A percentile compares a stretch with the other conserved stretches of the same genome.
Evolutionary conservation across 73 alveolate species (phyloP).

Genomic region (Uronychia setigera): DNA sequence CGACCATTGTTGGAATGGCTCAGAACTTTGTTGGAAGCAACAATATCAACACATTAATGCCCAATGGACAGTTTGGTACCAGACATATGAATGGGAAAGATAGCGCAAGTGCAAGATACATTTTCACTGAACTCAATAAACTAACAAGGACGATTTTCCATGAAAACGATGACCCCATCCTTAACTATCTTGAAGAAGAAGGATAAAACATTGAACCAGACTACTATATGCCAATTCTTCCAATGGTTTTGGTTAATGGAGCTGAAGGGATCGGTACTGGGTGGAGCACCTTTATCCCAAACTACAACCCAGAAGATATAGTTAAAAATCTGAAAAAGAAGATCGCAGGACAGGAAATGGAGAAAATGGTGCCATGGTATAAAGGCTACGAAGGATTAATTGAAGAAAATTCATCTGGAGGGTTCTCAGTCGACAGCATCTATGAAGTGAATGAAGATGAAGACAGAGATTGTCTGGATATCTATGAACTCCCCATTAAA

Average conservation of each 20-base stretch:
- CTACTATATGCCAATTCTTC: constrained; percentile 98
- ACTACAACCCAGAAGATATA: constrained; percentile 96
- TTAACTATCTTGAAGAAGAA: constrained; percentile 98
- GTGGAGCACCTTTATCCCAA: constrained; percentile 96
- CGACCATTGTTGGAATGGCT: constrained; percentile 98
- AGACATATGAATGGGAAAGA: constrained; percentile 99
- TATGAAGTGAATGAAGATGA: constrained; percentile 84
- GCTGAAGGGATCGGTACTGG: constrained; percentile 99
- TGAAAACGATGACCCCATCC: constrained; percentile 95
- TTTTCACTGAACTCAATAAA: constrained; percentile 91
- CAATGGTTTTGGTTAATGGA: constrained; percentile 98
- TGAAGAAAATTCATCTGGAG: constrained; percentile 68
- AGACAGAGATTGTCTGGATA: constrained; percentile 56
- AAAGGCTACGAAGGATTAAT: constrained; percentile 89
- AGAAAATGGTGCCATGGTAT: constrained; percentile 86
- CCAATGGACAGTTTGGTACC: constrained; percentile 99
- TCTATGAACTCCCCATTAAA: constrained; percentile 94
- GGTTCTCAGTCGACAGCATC: constrained; percentile 82
- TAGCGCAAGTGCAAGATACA: constrained; percentile 99
- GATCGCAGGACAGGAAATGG: constrained; percentile 77
- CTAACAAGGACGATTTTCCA: constrained; percentile 94
- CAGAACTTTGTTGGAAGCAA: constrained; percentile 98
- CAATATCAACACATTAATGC: constrained; percentile 93
- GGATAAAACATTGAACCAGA: constrained; percentile 99
- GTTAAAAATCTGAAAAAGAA: constrained; percentile 83